Evolutionary conservation across 108 stramenopile species (phyloP), one percentile per base, ranked within the genome.

Genomic region (Cyclotella baltica): DNA sequence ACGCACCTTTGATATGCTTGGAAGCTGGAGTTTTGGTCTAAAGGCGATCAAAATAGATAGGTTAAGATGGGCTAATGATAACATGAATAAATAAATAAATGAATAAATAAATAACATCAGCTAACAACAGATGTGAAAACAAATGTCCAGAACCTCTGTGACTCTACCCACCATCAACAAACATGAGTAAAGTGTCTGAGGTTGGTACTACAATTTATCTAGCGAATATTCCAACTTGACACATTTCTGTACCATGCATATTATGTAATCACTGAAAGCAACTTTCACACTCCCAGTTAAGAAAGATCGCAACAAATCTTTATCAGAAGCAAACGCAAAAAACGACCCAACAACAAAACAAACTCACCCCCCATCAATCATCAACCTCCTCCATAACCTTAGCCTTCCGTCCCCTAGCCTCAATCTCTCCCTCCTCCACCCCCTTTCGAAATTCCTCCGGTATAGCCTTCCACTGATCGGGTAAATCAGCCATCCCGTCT

Each of bases 401-500:
- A 20, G 93, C 93, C 73, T 90, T 93, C 25, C 83, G 73, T 20
- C 88, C 63, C 53, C 86, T 73, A 8, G 86, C 87, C 69, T 90
- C 84, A 56, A 72, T 74, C 68, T 92, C 90, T 8, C 90, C 90
- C 74, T 93, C 92, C 53, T 90, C 87, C 46, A 91, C 46, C 0
- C 93, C 93, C 85, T 91, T 91, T 58, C 86, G 76, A 80, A 95
- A 95, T 55, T 93, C 92, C 52, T 90, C 86, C 11, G 92, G 92
- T 33, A 93, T 88, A 27, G 76, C 59, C 67, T 78, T 84, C 37
- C 88, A 47, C 30, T 84, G 88, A 27, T 75, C 70, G 16, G 29
- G 40, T 47, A 51, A 74, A 33, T 73, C 82, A 4, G 25, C 46
- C n/a, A n/a, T n/a, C n/a, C n/a, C n/a, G n/a, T n/a, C n/a, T n/a